Base-by-base conservation (phyloP, 768 basidiomycete genomes). In the Tylopilus vinaceipallidus region DNA sequence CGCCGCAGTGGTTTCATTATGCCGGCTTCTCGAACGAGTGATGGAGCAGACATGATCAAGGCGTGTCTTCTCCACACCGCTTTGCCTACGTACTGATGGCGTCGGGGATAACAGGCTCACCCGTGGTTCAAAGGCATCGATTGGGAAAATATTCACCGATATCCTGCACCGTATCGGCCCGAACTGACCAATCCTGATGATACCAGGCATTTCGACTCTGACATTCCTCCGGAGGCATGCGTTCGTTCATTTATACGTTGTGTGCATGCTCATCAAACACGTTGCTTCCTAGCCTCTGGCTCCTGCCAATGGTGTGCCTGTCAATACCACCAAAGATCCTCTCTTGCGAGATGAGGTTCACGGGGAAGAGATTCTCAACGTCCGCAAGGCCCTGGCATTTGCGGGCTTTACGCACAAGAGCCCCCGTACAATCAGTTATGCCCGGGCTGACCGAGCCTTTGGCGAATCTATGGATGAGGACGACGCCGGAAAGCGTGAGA, bases 121-220 rank as follows among this genome's bases (percentile, higher is more conserved):
- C 79, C 88, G 6, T 98, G 89, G 84, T 97, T 98, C 76, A 79
- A 75, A 54, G 91, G 88, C 26, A 85, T 97, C 53, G 92, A 98
- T 63, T 98, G 88, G 87, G 73, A 77, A 39, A 88, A 87, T 60
- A 86, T 98, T 32, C 92, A 94, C 67, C 77, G 77, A 43, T 84
- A 84, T 63, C 76, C 81, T 46, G 89, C 95, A 11, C 95, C 95
- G 14, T 98, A 95, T 75, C 83, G 81, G 52, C 97, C 95, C 26
- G 84, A 93, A 54, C 79, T 99, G 50, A 73, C 65, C 26, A 75
- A 82, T 55, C 86, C 89, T 23, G 90, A 87, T 60, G 94, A 98
- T 67, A 98, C 95, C 14, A 79, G 83, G 53, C 95, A 99, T 69
- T 98, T 99, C 56, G 95, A 98, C 68, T 83, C 87, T 45, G 92